Percentiles rank a stretch among this genome's conserved stretches.
Evolutionary conservation across 2,329 filamentous ascomycete species (phyloP).

Genomic region (Venturia carpophila): DNA sequence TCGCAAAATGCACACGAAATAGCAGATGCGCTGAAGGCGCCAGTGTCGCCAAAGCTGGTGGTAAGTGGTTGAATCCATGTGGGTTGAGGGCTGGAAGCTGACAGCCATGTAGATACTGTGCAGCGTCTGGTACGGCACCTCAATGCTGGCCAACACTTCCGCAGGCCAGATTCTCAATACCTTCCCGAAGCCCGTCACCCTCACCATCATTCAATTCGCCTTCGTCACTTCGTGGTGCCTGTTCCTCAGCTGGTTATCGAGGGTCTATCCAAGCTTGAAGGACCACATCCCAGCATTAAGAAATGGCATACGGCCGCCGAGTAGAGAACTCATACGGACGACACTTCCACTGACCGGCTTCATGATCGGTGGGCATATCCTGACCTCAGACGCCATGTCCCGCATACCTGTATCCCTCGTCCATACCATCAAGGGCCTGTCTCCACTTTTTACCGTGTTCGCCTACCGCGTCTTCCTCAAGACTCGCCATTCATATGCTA

Average conservation of each 20-base stretch:
- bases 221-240: conserved; percentile 88
- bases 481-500: conserved; percentile 78
- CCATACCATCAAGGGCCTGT: conserved; percentile 96
- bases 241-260: conserved; percentile 66
- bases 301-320: conserved; percentile 74
- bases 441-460: conserved; percentile 87
- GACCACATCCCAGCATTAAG: conserved; percentile 68
- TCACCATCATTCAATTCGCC: conserved; percentile 88
- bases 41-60: conserved; percentile 78
- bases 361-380: conserved; percentile 85
- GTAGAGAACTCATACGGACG: conserved; percentile 70
- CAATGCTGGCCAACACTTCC: conserved; percentile 92
- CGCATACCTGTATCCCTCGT: conserved; percentile 95
- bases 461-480: conserved; percentile 86
- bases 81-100: conserved; percentile 24
- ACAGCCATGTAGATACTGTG: conserved; percentile 61
- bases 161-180: conserved; percentile 94
- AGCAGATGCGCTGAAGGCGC: conserved; percentile 81
- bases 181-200: conserved; percentile 80
- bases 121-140: conserved; percentile 88
- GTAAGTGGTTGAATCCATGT: conserved; percentile 45
- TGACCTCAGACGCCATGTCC: conserved; percentile 88
- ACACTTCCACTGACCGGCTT: conserved; percentile 90
- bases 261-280: conserved; percentile 62
- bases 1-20: conserved; percentile 91